Conservation (phyloP, 257 asterid genomes). For the Penstemon barbatus region DNA sequence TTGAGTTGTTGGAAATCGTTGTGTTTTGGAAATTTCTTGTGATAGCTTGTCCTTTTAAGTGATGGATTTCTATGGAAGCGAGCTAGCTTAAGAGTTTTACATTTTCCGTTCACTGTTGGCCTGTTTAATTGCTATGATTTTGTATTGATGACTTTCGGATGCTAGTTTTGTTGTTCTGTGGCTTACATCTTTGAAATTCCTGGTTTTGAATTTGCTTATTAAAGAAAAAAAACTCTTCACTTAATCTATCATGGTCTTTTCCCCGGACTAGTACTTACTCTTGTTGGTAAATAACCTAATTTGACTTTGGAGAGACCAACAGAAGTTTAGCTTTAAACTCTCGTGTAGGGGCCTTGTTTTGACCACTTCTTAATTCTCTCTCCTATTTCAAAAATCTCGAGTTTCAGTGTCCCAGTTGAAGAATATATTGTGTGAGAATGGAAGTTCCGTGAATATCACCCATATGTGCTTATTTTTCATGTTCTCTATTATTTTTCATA, state of each 20-base stretch:
- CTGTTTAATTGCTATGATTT: neutral
- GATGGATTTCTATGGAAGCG: neutral
- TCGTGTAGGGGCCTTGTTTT: neutral
- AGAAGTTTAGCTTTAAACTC: neutral
- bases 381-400: too few relatives aligned
- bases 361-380: too few relatives aligned
- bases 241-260: neutral
- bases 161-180: neutral
- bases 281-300: too few relatives aligned
- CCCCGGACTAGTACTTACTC: too few relatives aligned
- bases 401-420: neutral
- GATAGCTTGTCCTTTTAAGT: constrained; percentile 22
- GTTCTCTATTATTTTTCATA: neutral
- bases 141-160: neutral
- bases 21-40: too few relatives aligned
- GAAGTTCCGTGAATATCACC: neutral
- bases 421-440: neutral
- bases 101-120: neutral
- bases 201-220: neutral
- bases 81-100: too few relatives aligned
- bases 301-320: too few relatives aligned
- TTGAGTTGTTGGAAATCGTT: neutral
- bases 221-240: too few relatives aligned
- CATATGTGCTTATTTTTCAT: neutral
- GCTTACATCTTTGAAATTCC: neutral